Percentiles rank a stretch among this genome's conserved stretches.
Conservation (phyloP, 2,329 filamentous ascomycete species). For the Pyrenophora graminea region DNA sequence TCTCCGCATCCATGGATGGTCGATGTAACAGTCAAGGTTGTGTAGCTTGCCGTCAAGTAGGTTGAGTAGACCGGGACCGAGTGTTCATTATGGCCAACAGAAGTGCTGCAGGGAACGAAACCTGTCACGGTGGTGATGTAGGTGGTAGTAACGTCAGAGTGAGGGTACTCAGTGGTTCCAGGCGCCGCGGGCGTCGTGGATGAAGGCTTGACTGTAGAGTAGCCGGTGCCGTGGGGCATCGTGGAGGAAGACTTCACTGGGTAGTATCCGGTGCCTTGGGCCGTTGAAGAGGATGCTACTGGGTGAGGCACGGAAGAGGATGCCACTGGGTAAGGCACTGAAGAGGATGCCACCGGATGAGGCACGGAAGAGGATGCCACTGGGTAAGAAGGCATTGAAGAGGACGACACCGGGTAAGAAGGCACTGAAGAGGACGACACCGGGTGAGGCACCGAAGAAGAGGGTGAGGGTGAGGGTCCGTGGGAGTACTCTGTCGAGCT, state of each 20-base stretch:
- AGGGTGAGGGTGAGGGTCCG: too few species aligned
- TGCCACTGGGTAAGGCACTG: too few species aligned
- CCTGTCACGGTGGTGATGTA: slow-evolving; percentile 37
- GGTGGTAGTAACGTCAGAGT: slow-evolving; percentile 25
- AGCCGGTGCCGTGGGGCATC: slow-evolving; percentile 13
- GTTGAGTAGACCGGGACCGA: slow-evolving; percentile 43
- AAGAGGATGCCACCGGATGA: too few species aligned
- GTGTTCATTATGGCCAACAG: slow-evolving; percentile 38
- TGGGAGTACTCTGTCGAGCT: too few species aligned
- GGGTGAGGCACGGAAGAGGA: not conserved
- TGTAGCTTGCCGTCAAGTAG: slow-evolving; percentile 45
- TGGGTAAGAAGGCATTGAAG: too few species aligned
- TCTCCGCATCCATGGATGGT: slow-evolving; percentile 30
- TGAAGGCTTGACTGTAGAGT: slow-evolving; percentile 10
- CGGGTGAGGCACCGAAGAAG: not conserved
- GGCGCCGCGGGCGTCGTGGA: slow-evolving; percentile 10
- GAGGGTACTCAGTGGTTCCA: slow-evolving; percentile 9
- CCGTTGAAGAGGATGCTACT: not conserved
- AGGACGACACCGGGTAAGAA: too few species aligned
- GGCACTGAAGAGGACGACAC: too few species aligned
- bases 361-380: too few species aligned
- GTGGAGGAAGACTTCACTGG: slow-evolving; percentile 9
- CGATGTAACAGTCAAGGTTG: slow-evolving; percentile 36
- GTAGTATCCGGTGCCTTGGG: not conserved
- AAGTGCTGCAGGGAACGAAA: slow-evolving; percentile 46